Conservation (phyloP, 768 basidiomycete species). For the Serpula lacrymans region DNA sequence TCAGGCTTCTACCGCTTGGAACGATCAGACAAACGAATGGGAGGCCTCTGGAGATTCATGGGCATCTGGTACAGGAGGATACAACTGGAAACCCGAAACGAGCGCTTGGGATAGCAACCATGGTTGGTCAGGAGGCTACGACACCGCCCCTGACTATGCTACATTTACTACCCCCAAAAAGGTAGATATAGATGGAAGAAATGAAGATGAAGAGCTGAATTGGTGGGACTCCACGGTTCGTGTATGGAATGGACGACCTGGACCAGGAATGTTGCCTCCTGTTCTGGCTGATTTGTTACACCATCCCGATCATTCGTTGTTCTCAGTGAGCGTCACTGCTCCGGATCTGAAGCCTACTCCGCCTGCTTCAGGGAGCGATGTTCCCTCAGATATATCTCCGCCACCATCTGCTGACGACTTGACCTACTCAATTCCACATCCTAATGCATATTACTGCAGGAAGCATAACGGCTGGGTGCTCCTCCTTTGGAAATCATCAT, state of each 20-base stretch:
- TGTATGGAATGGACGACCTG: conserved; percentile 50
- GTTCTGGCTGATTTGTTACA: conserved; percentile 65
- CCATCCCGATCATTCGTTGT: conserved; percentile 69
- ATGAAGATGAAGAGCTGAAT: conserved; percentile 53
- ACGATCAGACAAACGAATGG: conserved; percentile 15
- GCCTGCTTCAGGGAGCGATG: conserved; percentile 18
- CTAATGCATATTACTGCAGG: conserved; percentile 79
- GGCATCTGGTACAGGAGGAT: conserved; percentile 13
- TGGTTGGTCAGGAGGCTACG: conserved; percentile 20
- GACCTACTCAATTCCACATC: conserved; percentile 71
- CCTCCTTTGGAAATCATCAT: conserved; percentile 63
- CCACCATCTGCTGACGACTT: conserved; percentile 62
- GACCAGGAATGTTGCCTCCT: conserved; percentile 68
- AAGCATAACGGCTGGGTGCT: conserved; percentile 84
- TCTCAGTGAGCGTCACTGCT: conserved; percentile 47
- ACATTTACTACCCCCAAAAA: conserved; percentile 20
- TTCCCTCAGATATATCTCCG: conserved; percentile 9
- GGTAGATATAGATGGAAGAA: conserved; percentile 57
- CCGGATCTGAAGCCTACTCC: conserved; percentile 27
- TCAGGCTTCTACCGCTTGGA: conserved; percentile 24
- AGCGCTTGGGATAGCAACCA: conserved; percentile 23
- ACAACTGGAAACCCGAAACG: conserved; percentile 16
- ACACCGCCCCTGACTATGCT: conserved; percentile 6
- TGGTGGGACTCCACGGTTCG: conserved; percentile 67
- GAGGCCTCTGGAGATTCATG: conserved; percentile 17